Base-by-base conservation (phyloP, 2,329 filamentous ascomycete genomes). In the Fusarium dimerum region DNA sequence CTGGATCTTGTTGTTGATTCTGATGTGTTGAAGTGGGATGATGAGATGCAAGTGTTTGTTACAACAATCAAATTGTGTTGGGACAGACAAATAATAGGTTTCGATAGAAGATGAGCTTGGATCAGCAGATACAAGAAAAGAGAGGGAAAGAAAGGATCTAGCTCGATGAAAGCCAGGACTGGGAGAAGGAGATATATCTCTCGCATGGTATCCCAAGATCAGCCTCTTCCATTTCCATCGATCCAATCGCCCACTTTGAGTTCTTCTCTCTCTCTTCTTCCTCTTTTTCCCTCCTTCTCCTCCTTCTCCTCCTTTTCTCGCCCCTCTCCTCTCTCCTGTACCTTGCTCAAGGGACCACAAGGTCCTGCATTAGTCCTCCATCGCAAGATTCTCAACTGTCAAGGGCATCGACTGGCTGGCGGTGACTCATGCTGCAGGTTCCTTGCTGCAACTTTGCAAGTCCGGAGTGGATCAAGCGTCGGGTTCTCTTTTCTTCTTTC, bases 161-260 rank as follows among this genome's bases (percentile, higher is more conserved):
- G 43, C 15, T 38, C 40, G 54, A 52, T 51, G 54, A 57, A 54
- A 46, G 47, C 46, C 54, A 45, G 58, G 60, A 47, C 51, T 49
- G 48, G 57, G 59, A 40, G 48, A 51, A 34, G 50, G 60, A 64
- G 63, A 66, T 66, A 66, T 66, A 66, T 66, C 63, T 54, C 50
- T 59, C 52, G 50, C 45, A 45, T 47, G 40, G 43, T 39, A 45
- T 44, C 46, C 41, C 30, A 41, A 47, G 54, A 60, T 60, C 57
- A 60, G 54, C 57, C 51, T 60, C 57, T 40, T 43, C 42, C 53
- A 32, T 47, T 60, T 55, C 40, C 47, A 29, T 40, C 17, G 34
- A 45, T 34, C 29, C 40, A 40, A 57, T 45, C 48, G 46, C 45
- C 42, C 12, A 45, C 10, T 3, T 29, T 3, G 48, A 48, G 39